A percentile compares a stretch with the other conserved stretches of the same genome.
Evolutionary conservation across 331 rosid species (phyloP).

Genomic region (Prunus yedoensis): DNA sequence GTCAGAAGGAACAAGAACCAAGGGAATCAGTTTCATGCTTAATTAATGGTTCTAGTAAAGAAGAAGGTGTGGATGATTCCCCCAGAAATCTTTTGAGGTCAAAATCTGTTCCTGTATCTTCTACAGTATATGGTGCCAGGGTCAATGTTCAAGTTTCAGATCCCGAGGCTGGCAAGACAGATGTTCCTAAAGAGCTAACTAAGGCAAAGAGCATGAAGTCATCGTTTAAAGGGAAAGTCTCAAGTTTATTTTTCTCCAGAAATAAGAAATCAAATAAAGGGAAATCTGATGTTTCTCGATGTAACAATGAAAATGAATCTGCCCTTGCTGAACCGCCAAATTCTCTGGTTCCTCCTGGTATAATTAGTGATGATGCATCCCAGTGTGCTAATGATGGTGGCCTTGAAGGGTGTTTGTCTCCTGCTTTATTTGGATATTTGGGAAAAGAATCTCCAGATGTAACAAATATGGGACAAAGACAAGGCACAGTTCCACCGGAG

Average conservation of each 20-base stretch:
- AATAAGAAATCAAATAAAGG: slow-evolving; percentile 67
- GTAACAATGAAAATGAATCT: slow-evolving; percentile 38
- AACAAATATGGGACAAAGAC: slow-evolving; percentile 37
- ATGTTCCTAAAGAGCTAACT: slow-evolving; percentile 43
- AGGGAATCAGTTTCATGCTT: slow-evolving; percentile 47
- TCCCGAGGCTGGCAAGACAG: slow-evolving; percentile 32
- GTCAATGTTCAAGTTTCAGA: slow-evolving; percentile 49
- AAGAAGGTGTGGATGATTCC: slow-evolving; percentile 41
- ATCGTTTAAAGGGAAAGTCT: slow-evolving; percentile 85
- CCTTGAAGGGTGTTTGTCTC: slow-evolving; percentile 49
- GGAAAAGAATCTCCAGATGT: slow-evolving; percentile 42
- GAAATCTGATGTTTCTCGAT: slow-evolving; percentile 45
- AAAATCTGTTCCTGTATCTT: slow-evolving; percentile 62
- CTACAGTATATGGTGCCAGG: slow-evolving; percentile 47
- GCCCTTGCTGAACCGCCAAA: slow-evolving; percentile 37
- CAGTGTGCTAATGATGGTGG: slow-evolving; percentile 40
- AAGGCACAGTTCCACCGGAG: slow-evolving; percentile 56
- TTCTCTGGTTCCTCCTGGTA: slow-evolving; percentile 35
- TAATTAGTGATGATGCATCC: slow-evolving; percentile 43
- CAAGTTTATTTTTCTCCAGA: slow-evolving; percentile 81
- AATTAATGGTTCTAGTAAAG: slow-evolving; percentile 41
- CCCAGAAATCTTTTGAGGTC: slow-evolving; percentile 71
- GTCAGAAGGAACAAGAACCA: slow-evolving; percentile 47
- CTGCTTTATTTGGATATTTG: slow-evolving; percentile 40
- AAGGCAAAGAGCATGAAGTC: slow-evolving; percentile 67